A percentile compares a stretch with the other conserved stretches of the same genome.
phyloP scores from a whole-genome alignment of 2,329 filamentous ascomycete species.

The Talaromyces pinophilus region DNA sequence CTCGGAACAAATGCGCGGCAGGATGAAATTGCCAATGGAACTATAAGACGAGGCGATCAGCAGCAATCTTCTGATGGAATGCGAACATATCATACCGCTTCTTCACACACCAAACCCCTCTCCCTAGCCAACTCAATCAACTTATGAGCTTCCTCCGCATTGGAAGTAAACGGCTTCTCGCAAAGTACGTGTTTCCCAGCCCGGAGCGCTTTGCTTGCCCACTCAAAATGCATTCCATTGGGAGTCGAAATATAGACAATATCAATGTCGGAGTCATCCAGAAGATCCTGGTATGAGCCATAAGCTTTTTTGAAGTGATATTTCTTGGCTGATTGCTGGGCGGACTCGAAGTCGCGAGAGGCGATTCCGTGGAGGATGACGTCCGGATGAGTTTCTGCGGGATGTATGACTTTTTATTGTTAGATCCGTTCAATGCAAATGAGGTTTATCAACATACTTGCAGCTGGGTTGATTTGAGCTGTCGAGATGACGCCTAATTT shows the following conservation, averaged over 20 bases:
- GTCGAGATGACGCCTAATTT: slow-evolving; percentile 31
- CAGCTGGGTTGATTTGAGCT: slow-evolving; percentile 30
- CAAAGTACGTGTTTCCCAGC: slow-evolving; percentile 58
- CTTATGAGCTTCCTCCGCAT: slow-evolving; percentile 46
- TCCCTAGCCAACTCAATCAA: slow-evolving; percentile 46
- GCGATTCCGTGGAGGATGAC: slow-evolving; percentile 57
- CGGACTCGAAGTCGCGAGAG: slow-evolving; percentile 51
- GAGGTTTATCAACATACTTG: slow-evolving; percentile 26
- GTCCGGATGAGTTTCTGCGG: slow-evolving; percentile 56
- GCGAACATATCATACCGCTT: slow-evolving; percentile 21
- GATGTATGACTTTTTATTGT: slow-evolving; percentile 38
- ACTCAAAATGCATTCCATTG: slow-evolving; percentile 42
- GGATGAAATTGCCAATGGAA: slow-evolving; percentile 50
- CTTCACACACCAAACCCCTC: slow-evolving; percentile 21
- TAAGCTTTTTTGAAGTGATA: slow-evolving; percentile 52
- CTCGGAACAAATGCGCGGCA: slow-evolving; percentile 39
- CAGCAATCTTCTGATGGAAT: neutral
- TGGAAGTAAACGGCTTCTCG: slow-evolving; percentile 55
- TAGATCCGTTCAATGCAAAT: neutral
- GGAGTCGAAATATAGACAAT: slow-evolving; percentile 35
- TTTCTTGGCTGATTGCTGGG: slow-evolving; percentile 52
- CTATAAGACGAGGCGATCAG: slow-evolving; percentile 12
- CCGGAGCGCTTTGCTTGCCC: slow-evolving; percentile 50
- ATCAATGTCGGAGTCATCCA: slow-evolving; percentile 31
- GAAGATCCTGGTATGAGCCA: slow-evolving; percentile 29